Evolutionary conservation across 2,329 filamentous ascomycete species (phyloP), one percentile per base, ranked within the genome.

Genomic region (Colletotrichum siamense): DNA sequence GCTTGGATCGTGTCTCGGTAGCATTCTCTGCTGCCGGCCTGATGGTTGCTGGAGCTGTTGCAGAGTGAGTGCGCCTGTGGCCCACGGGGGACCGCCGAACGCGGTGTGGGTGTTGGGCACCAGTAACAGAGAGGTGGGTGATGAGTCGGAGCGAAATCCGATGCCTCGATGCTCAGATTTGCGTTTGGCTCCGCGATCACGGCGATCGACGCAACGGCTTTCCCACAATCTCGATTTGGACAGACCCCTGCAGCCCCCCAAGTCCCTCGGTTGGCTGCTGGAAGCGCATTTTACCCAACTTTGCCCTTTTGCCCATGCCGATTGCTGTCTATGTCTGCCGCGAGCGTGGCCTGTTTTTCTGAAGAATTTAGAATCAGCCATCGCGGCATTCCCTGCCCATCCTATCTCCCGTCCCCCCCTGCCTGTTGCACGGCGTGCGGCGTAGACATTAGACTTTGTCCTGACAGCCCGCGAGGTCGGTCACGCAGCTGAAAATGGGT

Each of bases 101-200:
- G 61, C 61, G 32, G 61, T 28, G 55, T 24, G 26, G 39, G 39
- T 28, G 44, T 55, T 59, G 26, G n/a, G 67, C 30, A 49, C 8
- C 16, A 22, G 24, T 16, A 55, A 49, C 12, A 28, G 9, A 10
- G 36, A 26, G 22, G 8, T 15, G 61, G 36, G n/a, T 67, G 22
- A 62, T 72, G 73, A 66, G 68, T 69, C 59, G 64, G 44, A 73
- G 69, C 70, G 36, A 59, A 74, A 76, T 76, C 59, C 74, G 74
- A 76, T 76, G 57, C 70, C 70, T 52, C n/a, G 44, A 52, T 52
- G 44, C 44, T 65, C 74, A 76, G 74, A 76, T 76, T 69, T 36
- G 64, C 70, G 57, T 69, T 73, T 65, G 34, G n/a, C 34, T 55
- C 59, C 28, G 65, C 74, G 70, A 74, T 76, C 74, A 73, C 70